Evolutionary conservation across 331 rosid species (phyloP), one percentile per base, ranked within the genome.

Genomic region (Acacia pycnantha): DNA sequence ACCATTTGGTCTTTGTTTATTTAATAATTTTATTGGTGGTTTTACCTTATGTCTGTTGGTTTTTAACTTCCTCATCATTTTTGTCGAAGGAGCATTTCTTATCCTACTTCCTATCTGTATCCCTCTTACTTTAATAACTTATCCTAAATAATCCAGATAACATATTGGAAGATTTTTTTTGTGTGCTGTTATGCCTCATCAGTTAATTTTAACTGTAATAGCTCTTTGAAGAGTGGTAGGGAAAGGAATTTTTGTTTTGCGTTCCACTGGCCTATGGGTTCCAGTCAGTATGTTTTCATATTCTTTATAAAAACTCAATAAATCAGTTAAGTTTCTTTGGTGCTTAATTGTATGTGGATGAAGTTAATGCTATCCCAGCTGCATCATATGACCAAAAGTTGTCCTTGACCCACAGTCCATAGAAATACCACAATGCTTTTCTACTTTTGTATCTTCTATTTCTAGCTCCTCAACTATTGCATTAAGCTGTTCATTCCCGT

Each of bases 401-500:
- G 64, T 75, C n/a, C 16, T 64, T 76, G 64, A 56, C 40, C 53
- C 27, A 44, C 12, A 11, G 33, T 26, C 67, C 67, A 11, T 35
- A 50, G 46, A 79, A 72, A 72, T 67, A 68, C 31, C 44, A 43
- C 15, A 24, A 31, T 80, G 81, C 62, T 76, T 70, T 46, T 61
- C 9, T 27, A 51, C 68, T 67, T 15, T 31, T 65, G 64, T 61
- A 41, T 8, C 22, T 9, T 41, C 84, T 18, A 58, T 79, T 26
- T 70, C 31, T 82, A 11, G 69, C 26, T 54, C 46, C 22, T 65
- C 72, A 64, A 35, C 29, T 59, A 62, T 80, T 81, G 50, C 27
- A 53, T 82, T 79, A 16, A 18, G 33, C 53, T 71, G 11, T 54
- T 51, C 33, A 71, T 41, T 33, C 50, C 69, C 54, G 69, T 62